Evolutionary conservation across 2,329 filamentous ascomycete genomes (phyloP).

Genomic region (Phialocephala subalpina): DNA sequence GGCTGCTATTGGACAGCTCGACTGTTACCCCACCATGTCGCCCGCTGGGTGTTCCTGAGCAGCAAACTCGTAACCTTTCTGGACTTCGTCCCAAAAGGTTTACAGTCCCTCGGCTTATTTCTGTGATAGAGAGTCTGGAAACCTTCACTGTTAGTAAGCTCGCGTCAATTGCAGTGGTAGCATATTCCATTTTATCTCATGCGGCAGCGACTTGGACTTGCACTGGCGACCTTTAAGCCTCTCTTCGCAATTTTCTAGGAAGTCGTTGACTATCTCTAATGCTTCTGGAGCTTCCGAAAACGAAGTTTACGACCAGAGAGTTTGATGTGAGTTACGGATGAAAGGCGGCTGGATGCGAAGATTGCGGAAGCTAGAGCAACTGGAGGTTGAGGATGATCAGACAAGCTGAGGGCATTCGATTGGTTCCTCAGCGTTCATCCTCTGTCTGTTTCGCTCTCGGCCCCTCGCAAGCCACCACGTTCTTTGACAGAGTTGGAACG

Average conservation of each 20-base stretch:
- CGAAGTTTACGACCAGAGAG: neutral
- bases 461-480: constrained; percentile 30
- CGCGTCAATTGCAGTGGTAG: too few species aligned
- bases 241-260: neutral
- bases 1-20: neutral
- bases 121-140: neutral
- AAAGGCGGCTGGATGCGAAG: neutral
- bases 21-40: neutral
- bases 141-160: neutral
- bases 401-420: constrained; percentile 16
- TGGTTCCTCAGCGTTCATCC: constrained; percentile 29
- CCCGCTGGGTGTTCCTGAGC: neutral
- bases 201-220: neutral
- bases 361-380: neutral
- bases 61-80: neutral
- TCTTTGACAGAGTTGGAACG: constrained; percentile 21
- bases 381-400: constrained; percentile 9
- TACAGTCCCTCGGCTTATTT: neutral
- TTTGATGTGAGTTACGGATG: constrained; percentile 13
- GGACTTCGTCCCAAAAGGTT: neutral
- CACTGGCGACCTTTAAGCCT: neutral
- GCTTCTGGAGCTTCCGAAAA: neutral
- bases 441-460: constrained; percentile 25
- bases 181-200: too few species aligned
- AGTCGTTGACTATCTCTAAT: neutral